Evolutionary conservation across 2,329 filamentous ascomycete genomes (phyloP).

Genomic region (Beauveria brongniartii): DNA sequence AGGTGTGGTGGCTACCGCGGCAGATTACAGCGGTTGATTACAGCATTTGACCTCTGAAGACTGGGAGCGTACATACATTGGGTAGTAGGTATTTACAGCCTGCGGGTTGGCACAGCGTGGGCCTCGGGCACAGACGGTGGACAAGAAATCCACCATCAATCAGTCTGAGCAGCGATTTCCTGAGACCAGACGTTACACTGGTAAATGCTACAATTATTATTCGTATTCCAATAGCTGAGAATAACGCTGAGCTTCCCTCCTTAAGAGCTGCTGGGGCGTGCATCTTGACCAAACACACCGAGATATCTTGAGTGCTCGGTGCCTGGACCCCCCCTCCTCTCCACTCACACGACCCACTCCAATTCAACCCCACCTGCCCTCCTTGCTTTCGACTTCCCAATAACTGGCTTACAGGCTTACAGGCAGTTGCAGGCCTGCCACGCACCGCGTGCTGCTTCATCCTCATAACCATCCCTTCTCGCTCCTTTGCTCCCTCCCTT

Average conservation of each 20-base stretch:
- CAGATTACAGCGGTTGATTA: neutral
- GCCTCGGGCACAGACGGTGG: too few species aligned
- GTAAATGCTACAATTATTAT: too few species aligned
- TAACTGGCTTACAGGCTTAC: neutral
- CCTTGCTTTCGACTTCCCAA: neutral
- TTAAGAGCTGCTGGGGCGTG: neutral
- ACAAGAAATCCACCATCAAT: too few species aligned
- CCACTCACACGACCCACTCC: neutral
- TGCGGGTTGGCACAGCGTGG: too few species aligned
- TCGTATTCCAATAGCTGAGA: too few species aligned
- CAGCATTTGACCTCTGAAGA: too few species aligned
- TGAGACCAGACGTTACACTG: too few species aligned
- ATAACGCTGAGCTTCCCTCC: too few species aligned
- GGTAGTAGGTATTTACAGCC: too few species aligned
- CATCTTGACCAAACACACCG: neutral
- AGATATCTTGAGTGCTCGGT: too few species aligned
- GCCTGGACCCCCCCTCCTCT: neutral
- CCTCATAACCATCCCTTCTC: neutral
- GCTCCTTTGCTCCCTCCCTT: conserved; percentile 8
- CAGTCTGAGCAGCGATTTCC: too few species aligned
- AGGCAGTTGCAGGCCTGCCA: neutral
- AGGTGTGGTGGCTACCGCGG: neutral
- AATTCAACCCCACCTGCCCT: neutral
- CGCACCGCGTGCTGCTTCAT: neutral
- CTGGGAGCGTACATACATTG: too few species aligned